Conservation (phyloP, 495 filamentous ascomycete species). For the Penicillium crystallinum region DNA sequence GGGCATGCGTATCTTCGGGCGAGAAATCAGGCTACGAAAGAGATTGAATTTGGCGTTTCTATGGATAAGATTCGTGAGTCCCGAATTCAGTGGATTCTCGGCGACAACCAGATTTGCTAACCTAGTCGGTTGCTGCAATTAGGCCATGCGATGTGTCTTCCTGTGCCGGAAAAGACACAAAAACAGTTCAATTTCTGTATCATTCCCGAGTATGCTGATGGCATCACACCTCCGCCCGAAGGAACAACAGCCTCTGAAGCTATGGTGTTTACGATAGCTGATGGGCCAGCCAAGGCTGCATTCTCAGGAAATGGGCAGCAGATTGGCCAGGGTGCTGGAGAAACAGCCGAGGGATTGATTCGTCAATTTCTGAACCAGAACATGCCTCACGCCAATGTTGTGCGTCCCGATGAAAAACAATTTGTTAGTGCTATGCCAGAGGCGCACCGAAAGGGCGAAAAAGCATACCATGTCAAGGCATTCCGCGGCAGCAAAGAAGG, state of each 20-base stretch:
- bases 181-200: constrained; percentile 87
- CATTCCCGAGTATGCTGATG: constrained; percentile 59
- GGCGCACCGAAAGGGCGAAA: constrained; percentile 81
- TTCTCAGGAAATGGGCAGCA: constrained; percentile 37
- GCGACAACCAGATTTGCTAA: constrained; percentile 4
- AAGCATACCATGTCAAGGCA: constrained; percentile 86
- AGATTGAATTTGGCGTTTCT: constrained; percentile 62
- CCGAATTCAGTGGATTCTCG: neutral
- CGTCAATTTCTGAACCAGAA: constrained; percentile 59
- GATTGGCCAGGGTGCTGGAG: constrained; percentile 42
- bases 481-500: constrained; percentile 92
- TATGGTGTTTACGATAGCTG: constrained; percentile 77
- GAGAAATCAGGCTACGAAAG: constrained; percentile 56
- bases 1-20: constrained; percentile 60
- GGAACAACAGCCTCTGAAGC: constrained; percentile 51
- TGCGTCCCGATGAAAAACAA: constrained; percentile 63
- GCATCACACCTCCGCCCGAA: constrained; percentile 43
- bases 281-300: constrained; percentile 60
- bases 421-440: constrained; percentile 76
- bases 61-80: constrained; percentile 71
- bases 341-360: constrained; percentile 59
- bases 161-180: constrained; percentile 85
- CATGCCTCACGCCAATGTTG: constrained; percentile 52
- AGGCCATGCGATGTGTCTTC: constrained; percentile 77
- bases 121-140: neutral